Conservation (phyloP, 2,329 filamentous ascomycete genomes). For the Sarocladium strictum region DNA sequence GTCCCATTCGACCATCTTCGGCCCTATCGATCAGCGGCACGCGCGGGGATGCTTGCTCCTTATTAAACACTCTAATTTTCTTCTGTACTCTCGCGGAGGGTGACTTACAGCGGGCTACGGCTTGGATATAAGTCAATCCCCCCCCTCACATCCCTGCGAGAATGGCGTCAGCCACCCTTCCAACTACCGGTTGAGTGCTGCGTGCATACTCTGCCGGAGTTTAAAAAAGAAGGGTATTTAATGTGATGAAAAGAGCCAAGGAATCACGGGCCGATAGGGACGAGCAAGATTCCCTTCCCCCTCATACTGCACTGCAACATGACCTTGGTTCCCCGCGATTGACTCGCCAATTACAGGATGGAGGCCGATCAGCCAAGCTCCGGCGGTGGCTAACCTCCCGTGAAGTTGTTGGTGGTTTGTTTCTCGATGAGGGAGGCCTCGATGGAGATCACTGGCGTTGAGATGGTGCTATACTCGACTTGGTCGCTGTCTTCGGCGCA, state of each 20-base stretch:
- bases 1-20: no score
- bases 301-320: neutral
- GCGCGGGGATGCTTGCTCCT: conserved; percentile 1
- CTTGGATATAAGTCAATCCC: neutral
- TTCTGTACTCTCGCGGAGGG: no score
- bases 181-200: neutral
- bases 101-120: no score
- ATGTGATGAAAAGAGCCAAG: neutral
- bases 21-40: neutral
- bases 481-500: neutral
- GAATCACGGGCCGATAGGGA: neutral
- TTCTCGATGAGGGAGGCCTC: neutral
- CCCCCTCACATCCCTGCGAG: neutral
- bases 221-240: neutral
- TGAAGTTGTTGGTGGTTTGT: neutral
- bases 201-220: neutral
- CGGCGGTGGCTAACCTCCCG: neutral
- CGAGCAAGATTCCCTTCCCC: neutral
- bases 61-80: neutral
- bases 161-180: neutral
- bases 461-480: conserved; percentile 5
- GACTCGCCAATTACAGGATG: neutral
- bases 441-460: conserved; percentile 1
- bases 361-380: neutral
- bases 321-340: neutral